Percentiles rank a stretch among this genome's conserved stretches.
Conservation (phyloP, 2,329 filamentous ascomycete species). For the Lasiodiplodia sp. region DNA sequence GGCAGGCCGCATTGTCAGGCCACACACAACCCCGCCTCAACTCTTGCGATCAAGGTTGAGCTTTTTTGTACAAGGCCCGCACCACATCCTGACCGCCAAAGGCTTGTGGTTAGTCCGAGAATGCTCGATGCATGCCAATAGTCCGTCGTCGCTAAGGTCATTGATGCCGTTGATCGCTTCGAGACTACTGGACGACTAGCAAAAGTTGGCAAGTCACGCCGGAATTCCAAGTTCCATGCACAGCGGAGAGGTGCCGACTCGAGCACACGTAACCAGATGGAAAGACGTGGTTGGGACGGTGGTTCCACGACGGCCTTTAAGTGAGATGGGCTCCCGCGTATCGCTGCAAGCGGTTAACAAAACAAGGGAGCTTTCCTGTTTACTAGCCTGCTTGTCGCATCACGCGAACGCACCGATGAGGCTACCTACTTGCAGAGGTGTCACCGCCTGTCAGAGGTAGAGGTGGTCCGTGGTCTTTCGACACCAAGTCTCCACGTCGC, state of each 20-base stretch:
- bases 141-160: conserved; percentile 6
- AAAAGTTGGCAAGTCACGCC: conserved; percentile 18
- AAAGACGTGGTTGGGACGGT: conserved; percentile 9
- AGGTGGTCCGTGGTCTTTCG: background rate
- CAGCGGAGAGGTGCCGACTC: conserved; percentile 4
- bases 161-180: conserved; percentile 10
- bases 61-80: background rate
- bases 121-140: conserved; percentile 20
- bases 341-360: conserved; percentile 7
- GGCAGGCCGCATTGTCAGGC: conserved; percentile 9
- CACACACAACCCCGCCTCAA: background rate
- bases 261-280: conserved; percentile 9
- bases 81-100: background rate
- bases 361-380: conserved; percentile 8
- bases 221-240: conserved; percentile 5
- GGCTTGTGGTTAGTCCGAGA: background rate
- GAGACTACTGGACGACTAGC: background rate
- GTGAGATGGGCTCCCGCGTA: background rate
- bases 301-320: conserved; percentile 15
- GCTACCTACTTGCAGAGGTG: conserved; percentile 11
- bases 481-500: background rate
- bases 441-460: background rate
- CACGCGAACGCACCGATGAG: background rate
- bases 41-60: background rate
- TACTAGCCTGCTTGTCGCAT: background rate